Evolutionary conservation across 441 rosid species (phyloP).

Genomic region (Erodium chrysanthum): DNA sequence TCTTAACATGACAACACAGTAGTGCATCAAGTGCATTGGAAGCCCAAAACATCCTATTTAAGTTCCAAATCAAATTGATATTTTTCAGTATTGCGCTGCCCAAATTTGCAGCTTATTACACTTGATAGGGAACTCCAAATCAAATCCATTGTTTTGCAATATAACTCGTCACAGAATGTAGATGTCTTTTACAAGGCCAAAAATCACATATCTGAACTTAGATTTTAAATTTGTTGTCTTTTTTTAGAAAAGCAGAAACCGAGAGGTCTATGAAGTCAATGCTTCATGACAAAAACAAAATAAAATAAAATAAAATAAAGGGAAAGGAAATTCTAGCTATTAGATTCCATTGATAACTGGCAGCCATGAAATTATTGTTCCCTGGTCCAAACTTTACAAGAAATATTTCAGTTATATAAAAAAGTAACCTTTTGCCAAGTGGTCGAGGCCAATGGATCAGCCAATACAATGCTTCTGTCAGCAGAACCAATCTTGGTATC

Average conservation of each 20-base stretch:
- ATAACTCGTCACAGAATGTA: neutral
- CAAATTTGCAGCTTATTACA: constrained; percentile 1
- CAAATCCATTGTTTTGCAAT: neutral
- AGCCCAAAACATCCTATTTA: neutral
- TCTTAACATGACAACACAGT: neutral
- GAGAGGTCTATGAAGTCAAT: neutral
- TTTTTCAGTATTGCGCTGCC: neutral
- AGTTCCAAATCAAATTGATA: neutral
- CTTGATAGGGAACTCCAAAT: neutral
- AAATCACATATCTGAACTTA: neutral
- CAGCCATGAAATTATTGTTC: constrained; percentile 1
- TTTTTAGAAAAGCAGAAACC: neutral
- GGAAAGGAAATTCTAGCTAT: neutral
- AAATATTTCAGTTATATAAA: constrained; percentile 9
- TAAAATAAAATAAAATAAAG: neutral
- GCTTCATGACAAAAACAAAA: neutral
- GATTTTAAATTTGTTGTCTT: neutral
- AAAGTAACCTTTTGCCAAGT: constrained; percentile 76
- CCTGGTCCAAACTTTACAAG: constrained; percentile 1
- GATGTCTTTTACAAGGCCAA: neutral
- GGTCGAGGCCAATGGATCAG: constrained; percentile 86
- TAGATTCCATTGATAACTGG: constrained; percentile 1
- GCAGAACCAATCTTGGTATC: constrained; percentile 32
- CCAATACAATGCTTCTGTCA: constrained; percentile 43
- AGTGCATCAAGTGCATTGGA: neutral